Evolutionary conservation across 257 asterid genomes (phyloP), one percentile per base, ranked within the genome.

Genomic region (Scutellaria galericulata): DNA sequence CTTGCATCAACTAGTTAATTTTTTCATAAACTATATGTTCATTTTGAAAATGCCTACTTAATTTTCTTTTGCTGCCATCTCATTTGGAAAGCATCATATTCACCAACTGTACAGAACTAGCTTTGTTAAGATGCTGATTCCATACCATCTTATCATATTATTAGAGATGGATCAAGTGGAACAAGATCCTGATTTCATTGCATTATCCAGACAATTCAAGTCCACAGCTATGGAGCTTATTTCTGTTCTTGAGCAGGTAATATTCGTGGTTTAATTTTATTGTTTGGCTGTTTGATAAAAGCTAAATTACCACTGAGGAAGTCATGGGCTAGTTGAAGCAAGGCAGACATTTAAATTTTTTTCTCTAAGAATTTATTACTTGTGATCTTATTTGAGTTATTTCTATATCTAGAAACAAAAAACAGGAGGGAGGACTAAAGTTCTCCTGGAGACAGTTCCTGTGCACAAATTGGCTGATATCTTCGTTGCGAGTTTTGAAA

Each of bases 391-490:
- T 58, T 69, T 78, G 61, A 61, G 35, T 68, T 73, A 20, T 75
- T 68, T 70, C 60, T 75, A 61, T 72, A 64, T 84, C 66, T 72
- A 95, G 99, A 95, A 92, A 83, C 99, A 95, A 87, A 92, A 95
- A 84, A 92, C 96, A 42, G 96, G 94, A 10, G 97, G 97, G 54
- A 90, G 90, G 80, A 89, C 97, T 14, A 95, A 95, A 79, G 95
- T 87, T 79, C 97, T 95, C 75, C 85, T 95, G 80, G 99, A 95
- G 85, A 95, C 97, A 47, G 97, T 95, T 78, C 99, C 97, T 42
- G 92, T 95, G 69, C 98, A 92, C 83, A 92, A 92, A 80, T 83
- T 95, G 84, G 99, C 99, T 80, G 98, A 95, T 84, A 95, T 95
- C 50, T 95, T 95, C 81, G 99, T 92, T 18, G 97, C 99, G 77